A percentile compares a stretch with the other conserved stretches of the same genome.
These are phyloP conservation scores for Aphanomyces euteiches DNA, from an alignment of 352 stramenopile species.

Conservation along the genomic window DNA sequence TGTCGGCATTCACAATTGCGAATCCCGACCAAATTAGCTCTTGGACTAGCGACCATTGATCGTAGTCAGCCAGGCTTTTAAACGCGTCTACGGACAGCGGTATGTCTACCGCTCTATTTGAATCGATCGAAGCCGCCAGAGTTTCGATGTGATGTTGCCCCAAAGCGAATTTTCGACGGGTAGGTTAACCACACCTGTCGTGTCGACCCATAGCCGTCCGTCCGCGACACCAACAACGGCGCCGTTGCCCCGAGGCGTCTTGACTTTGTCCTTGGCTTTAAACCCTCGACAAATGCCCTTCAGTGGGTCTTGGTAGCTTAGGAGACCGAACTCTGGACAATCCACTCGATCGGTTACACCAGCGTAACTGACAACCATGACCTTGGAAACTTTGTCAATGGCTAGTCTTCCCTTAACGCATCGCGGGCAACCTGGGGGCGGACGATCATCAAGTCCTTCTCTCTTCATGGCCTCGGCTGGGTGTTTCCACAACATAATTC, in stretches of 20 bases:
- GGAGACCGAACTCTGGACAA: no score
- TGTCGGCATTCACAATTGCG: constrained; percentile 15
- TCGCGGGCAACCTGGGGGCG: no score
- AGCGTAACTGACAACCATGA: no score
- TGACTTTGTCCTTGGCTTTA: constrained; percentile 52
- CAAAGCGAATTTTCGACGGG: constrained; percentile 49
- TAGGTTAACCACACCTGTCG: constrained; percentile 84
- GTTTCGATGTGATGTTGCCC: constrained; percentile 5
- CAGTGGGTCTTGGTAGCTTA: no score
- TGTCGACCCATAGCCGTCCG: constrained; percentile 68
- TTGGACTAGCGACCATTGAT: constrained; percentile 20
- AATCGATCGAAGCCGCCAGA: constrained; percentile 2
- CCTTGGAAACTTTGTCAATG: no score
- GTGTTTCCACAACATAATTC: no score
- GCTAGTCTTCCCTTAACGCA: no score
- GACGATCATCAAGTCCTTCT: no score
- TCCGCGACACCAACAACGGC: constrained; percentile 59
- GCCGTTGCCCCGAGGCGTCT: constrained; percentile 66
- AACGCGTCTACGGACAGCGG: constrained; percentile 7
- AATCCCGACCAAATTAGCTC: constrained; percentile 15
- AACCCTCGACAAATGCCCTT: constrained; percentile 38
- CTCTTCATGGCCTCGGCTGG: no score
- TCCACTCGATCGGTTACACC: no score
- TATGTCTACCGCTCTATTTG: constrained; percentile 15
- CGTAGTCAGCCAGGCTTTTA: constrained; percentile 11